Evolutionary conservation across 345 rosid genomes (phyloP).

Genomic region (Corymbia maculata): DNA sequence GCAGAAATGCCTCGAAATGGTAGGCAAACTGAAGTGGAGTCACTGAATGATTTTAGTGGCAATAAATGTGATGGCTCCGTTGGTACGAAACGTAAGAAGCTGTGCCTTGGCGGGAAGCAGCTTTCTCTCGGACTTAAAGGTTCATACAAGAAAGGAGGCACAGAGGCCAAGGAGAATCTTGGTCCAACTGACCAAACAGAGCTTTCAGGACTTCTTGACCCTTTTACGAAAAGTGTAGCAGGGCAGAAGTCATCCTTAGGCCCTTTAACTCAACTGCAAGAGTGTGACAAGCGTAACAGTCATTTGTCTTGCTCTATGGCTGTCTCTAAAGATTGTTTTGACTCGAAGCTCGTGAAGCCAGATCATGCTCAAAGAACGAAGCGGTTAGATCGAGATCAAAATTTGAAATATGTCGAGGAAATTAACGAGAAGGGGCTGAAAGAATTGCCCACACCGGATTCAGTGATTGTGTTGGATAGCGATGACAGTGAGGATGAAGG

Average conservation of each 20-base stretch:
- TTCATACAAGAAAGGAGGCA: background rate
- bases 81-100: conserved; percentile 6
- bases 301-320: background rate
- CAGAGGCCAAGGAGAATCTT: conserved; percentile 19
- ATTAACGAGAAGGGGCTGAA: conserved; percentile 5
- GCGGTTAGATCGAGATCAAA: background rate
- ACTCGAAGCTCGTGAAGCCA: background rate
- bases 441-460: conserved; percentile 26
- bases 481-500: conserved; percentile 71
- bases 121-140: conserved; percentile 33
- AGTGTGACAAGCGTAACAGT: background rate
- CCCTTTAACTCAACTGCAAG: conserved; percentile 16
- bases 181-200: conserved; percentile 1
- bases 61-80: background rate
- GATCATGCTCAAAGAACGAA: background rate
- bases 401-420: background rate
- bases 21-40: background rate
- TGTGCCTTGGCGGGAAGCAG: conserved; percentile 15
- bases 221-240: conserved; percentile 4
- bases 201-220: conserved; percentile 2
- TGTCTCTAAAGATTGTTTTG: background rate
- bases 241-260: conserved; percentile 13
- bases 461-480: conserved; percentile 56
- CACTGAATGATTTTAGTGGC: conserved; percentile 1
- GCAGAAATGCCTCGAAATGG: background rate